Evolutionary conservation across 768 basidiomycete genomes (phyloP).

Genomic region (Tulasnella sp.): DNA sequence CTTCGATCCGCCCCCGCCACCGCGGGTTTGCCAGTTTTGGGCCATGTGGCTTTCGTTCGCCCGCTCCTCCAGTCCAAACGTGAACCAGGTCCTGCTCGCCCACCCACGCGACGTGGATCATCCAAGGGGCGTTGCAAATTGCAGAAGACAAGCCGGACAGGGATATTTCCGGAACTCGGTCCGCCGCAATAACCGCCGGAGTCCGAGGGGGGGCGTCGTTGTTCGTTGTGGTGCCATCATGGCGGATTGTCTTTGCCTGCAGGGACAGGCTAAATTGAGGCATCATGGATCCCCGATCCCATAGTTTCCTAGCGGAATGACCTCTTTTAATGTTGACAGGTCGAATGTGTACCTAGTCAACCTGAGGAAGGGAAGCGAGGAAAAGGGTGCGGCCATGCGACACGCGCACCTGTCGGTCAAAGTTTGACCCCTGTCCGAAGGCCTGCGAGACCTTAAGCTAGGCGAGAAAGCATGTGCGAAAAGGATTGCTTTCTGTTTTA

Average conservation of each 20-base stretch:
- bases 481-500: background rate
- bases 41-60: background rate
- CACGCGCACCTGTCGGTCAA: background rate
- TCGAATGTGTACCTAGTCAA: background rate
- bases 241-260: background rate
- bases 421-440: background rate
- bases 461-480: conserved; percentile 3
- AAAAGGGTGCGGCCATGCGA: conserved; percentile 5
- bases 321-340: background rate
- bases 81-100: background rate
- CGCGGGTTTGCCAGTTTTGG: background rate
- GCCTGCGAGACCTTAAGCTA: conserved; percentile 3
- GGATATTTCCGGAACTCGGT: conserved; percentile 6
- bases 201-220: background rate
- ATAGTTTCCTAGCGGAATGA: background rate
- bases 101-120: background rate
- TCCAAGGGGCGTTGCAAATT: conserved; percentile 2
- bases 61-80: background rate
- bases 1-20: background rate
- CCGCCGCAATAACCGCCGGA: conserved; percentile 3
- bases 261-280: background rate
- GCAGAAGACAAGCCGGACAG: background rate
- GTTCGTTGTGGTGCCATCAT: background rate
- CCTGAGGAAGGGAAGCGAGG: background rate
- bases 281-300: background rate